Conservation (phyloP, 371 early-diverging fungal genomes). For the Chytridium lagenaria region DNA sequence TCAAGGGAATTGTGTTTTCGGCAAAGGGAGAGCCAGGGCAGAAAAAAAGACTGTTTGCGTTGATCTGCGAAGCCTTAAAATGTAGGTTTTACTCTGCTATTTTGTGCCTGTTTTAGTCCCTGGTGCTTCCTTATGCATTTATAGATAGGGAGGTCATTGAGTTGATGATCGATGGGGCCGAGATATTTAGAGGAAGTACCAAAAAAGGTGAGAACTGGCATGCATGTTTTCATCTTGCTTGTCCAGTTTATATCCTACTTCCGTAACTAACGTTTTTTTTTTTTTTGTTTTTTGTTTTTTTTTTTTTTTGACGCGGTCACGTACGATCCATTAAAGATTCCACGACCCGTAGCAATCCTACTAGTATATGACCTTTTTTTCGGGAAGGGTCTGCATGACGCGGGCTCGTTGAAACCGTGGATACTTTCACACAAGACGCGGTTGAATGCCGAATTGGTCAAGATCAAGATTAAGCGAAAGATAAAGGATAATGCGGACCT, state of each 20-base stretch:
- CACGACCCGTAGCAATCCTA: conserved; percentile 47
- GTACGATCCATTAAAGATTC: conserved; percentile 11
- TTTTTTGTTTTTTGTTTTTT: no score
- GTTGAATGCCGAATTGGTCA: conserved; percentile 76
- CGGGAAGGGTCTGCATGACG: conserved; percentile 73
- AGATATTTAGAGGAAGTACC: conserved; percentile 58
- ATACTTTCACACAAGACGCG: conserved; percentile 71
- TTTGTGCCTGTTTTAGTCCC: no score
- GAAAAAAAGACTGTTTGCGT: conserved; percentile 87
- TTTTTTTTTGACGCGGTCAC: not conserved
- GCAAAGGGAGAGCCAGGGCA: conserved; percentile 52
- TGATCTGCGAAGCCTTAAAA: conserved; percentile 91
- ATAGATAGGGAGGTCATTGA: conserved; percentile 62
- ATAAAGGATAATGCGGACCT: conserved; percentile 72
- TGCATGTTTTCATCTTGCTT: no score
- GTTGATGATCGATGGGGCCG: conserved; percentile 62
- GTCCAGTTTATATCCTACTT: not conserved
- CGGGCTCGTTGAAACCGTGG: conserved; percentile 67
- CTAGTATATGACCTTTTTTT: conserved; percentile 86
- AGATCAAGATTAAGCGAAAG: conserved; percentile 71
- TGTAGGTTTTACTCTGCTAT: conserved; percentile 55
- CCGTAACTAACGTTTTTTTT: no score
- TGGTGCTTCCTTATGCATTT: no score
- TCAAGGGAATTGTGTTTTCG: conserved; percentile 76
- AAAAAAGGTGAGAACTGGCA: conserved; percentile 53